phyloP scores from a whole-genome alignment of 2,329 filamentous ascomycete species.

The Colletotrichum musicola region DNA sequence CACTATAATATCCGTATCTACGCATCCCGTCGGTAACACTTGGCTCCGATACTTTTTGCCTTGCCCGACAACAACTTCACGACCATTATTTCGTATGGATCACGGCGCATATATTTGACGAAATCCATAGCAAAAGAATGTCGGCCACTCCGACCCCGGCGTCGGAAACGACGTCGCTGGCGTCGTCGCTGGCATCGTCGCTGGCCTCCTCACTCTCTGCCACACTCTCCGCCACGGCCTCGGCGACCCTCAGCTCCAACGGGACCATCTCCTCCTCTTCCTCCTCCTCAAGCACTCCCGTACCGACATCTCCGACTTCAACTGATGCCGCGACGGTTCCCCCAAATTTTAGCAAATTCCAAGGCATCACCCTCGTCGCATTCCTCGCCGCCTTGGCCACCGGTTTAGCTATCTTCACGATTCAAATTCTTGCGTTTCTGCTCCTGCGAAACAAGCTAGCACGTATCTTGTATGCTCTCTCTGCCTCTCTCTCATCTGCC shows the following conservation, averaged over 20 bases:
- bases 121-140: constrained; percentile 12
- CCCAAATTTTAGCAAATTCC: constrained; percentile 42
- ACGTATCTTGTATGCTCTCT: constrained; percentile 78
- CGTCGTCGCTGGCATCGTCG: constrained; percentile 42
- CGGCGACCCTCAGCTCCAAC: constrained; percentile 25
- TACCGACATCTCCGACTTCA: neutral
- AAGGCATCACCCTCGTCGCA: constrained; percentile 62
- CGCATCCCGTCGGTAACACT: neutral
- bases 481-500: constrained; percentile 38
- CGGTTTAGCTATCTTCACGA: constrained; percentile 72
- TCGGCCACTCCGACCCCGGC: constrained; percentile 37
- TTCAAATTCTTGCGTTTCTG: constrained; percentile 78
- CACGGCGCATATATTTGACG: neutral
- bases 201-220: constrained; percentile 28
- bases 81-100: neutral
- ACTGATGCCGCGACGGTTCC: neutral
- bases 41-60: too few relatives aligned
- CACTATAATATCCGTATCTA: neutral
- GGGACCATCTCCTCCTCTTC: constrained; percentile 20
- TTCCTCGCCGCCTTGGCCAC: constrained; percentile 76
- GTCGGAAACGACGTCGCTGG: constrained; percentile 22
- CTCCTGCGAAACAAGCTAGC: constrained; percentile 82
- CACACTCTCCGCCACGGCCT: constrained; percentile 11
- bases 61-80: neutral
- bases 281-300: neutral